Conservation (phyloP, 2,329 filamentous ascomycete species). For the Microsporum audouinii region DNA sequence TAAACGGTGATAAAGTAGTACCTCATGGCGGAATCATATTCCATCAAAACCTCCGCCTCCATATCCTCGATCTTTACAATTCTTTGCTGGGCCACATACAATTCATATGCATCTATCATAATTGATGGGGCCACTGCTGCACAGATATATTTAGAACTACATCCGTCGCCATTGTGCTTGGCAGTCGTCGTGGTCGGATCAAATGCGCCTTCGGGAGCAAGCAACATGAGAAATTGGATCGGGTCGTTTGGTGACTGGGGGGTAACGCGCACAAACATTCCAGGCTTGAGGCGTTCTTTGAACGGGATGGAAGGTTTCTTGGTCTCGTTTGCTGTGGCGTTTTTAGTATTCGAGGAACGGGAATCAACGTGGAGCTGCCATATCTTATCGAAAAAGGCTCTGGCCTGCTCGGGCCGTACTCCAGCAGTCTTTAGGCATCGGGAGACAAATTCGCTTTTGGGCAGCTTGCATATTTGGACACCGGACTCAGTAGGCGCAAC, state of each 20-base stretch:
- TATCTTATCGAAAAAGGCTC: slow-evolving; percentile 2
- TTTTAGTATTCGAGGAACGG: neutral
- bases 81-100: neutral
- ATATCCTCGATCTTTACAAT: neutral
- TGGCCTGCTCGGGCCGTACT: slow-evolving; percentile 2
- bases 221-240: neutral
- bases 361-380: slow-evolving; percentile 2
- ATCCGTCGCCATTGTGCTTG: neutral
- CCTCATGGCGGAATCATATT: slow-evolving; percentile 1
- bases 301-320: neutral
- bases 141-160: neutral
- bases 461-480: neutral
- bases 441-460: neutral
- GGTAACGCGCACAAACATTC: slow-evolving; percentile 1
- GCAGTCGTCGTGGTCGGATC: neutral
- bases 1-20: neutral
- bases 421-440: neutral
- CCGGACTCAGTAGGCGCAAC: slow-evolving; percentile 1
- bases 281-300: slow-evolving; percentile 2
- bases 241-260: neutral
- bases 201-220: slow-evolving; percentile 1
- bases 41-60: slow-evolving; percentile 3
- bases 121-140: neutral
- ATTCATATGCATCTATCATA: neutral
- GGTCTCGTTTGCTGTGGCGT: neutral